Percentiles rank a stretch among this genome's conserved stretches.
These are phyloP conservation scores for Phialophora macrospora DNA, from an alignment of 2,329 filamentous ascomycete species.

Conservation along the genomic window DNA sequence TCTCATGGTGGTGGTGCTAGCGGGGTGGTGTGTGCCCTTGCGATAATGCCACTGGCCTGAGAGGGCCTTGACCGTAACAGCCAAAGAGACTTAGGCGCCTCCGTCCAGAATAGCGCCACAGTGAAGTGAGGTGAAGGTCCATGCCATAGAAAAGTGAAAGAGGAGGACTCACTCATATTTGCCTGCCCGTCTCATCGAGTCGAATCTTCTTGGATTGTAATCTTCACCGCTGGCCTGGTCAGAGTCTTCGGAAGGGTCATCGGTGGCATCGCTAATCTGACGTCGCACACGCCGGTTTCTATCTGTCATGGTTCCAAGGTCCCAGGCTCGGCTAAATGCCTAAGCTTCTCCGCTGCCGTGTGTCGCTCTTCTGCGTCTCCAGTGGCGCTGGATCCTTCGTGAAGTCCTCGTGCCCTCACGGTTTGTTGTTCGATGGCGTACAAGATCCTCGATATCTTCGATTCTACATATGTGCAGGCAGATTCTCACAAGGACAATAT, in stretches of 20 bases:
- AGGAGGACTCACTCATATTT: conserved; percentile 38
- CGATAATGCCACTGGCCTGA: background rate
- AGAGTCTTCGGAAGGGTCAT: conserved; percentile 38
- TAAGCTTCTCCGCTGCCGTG: conserved; percentile 15
- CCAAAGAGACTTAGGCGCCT: background rate
- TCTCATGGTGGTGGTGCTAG: conserved; percentile 5
- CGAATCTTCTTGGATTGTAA: conserved; percentile 33
- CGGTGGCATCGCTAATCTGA: conserved; percentile 39
- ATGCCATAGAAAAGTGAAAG: background rate
- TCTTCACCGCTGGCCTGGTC: conserved; percentile 37
- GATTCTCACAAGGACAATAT: background rate
- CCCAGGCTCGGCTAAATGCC: conserved; percentile 30
- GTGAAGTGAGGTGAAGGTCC: background rate
- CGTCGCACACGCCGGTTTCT: conserved; percentile 38
- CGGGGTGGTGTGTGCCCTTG: background rate
- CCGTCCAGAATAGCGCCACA: background rate
- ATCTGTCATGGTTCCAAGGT: conserved; percentile 36
- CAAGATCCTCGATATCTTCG: background rate
- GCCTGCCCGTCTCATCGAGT: conserved; percentile 36
- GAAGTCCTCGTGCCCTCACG: conserved; percentile 27
- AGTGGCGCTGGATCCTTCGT: conserved; percentile 26
- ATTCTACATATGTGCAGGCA: background rate
- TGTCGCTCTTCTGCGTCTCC: conserved; percentile 22
- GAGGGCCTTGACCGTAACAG: background rate
- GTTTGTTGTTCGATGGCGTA: background rate